A percentile compares a stretch with the other conserved stretches of the same genome.
phyloP scores from a whole-genome alignment of 2,329 filamentous ascomycete species.

The Cladosporium austrohemisphaericum region DNA sequence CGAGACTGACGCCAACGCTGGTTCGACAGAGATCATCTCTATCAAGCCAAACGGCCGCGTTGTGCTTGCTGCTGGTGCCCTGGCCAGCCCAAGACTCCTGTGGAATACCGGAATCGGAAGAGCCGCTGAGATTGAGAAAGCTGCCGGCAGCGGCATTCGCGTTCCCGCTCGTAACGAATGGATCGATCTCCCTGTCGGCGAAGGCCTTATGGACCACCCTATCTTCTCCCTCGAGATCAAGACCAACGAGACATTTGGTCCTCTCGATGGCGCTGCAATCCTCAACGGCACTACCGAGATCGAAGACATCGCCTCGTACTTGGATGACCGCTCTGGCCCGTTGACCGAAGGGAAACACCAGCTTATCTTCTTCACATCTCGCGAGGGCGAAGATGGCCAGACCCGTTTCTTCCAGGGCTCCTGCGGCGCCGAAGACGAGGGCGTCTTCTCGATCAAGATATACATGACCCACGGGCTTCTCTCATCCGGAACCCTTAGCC shows the following conservation, averaged over 20 bases:
- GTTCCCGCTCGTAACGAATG: conserved; percentile 44
- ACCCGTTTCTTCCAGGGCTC: conserved; percentile 60
- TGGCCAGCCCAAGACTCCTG: conserved; percentile 65
- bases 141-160: conserved; percentile 44
- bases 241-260: conserved; percentile 49
- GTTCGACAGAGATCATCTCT: conserved; percentile 53
- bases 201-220: conserved; percentile 56
- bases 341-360: conserved; percentile 63
- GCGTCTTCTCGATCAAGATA: conserved; percentile 44
- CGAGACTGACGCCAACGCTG: conserved; percentile 50
- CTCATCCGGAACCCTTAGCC: conserved; percentile 59
- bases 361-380: conserved; percentile 61
- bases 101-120: conserved; percentile 66
- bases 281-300: conserved; percentile 44
- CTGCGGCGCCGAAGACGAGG: conserved; percentile 63
- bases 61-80: conserved; percentile 64
- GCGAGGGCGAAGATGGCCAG: conserved; percentile 55
- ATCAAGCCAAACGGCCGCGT: conserved; percentile 61
- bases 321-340: conserved; percentile 55
- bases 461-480: conserved; percentile 63
- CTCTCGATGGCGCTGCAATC: conserved; percentile 41
- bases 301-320: conserved; percentile 40
- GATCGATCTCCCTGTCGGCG: conserved; percentile 52
- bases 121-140: conserved; percentile 44
- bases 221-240: conserved; percentile 51